Percentiles rank a stretch among this genome's conserved stretches.
Conservation (phyloP, 2,329 filamentous ascomycete genomes). For the Pseudopyrenochaeta lycopersici region DNA sequence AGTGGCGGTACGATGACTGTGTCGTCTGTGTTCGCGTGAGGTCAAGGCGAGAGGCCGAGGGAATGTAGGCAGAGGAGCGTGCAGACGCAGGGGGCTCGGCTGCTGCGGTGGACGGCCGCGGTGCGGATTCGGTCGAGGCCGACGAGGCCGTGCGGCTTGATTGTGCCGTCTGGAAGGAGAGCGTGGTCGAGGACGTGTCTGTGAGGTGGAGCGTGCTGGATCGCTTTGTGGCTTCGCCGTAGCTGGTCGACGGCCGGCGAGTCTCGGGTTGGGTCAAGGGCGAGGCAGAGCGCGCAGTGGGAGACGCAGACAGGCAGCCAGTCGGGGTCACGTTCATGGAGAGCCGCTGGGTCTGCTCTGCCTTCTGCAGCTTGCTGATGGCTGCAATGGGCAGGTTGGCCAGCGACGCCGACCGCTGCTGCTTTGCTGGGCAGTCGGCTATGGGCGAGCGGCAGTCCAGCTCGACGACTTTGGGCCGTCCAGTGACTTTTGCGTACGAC, state of each 20-base stretch:
- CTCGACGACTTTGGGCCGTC: slow-evolving; percentile 50
- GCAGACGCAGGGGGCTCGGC: slow-evolving; percentile 19
- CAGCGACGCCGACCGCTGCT: slow-evolving; percentile 46
- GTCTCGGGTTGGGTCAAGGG: slow-evolving; percentile 30
- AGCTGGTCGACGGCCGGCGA: slow-evolving; percentile 40
- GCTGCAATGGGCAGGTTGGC: slow-evolving; percentile 41
- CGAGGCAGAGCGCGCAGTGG: slow-evolving; percentile 32
- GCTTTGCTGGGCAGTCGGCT: slow-evolving; percentile 23
- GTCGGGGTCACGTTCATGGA: slow-evolving; percentile 34
- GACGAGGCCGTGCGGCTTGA: slow-evolving; percentile 39
- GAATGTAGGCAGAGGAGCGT: slow-evolving; percentile 40
- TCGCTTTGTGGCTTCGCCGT: slow-evolving; percentile 34
- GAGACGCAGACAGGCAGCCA: slow-evolving; percentile 9
- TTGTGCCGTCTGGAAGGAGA: slow-evolving; percentile 32
- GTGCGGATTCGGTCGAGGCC: slow-evolving; percentile 23
- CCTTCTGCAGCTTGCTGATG: slow-evolving; percentile 38
- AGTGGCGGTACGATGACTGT: slow-evolving; percentile 28
- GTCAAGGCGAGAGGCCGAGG: slow-evolving; percentile 22
- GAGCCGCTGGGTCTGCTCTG: slow-evolving; percentile 34
- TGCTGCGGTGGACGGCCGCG: slow-evolving; percentile 33
- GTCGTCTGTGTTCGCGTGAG: slow-evolving; percentile 26
- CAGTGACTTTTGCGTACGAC: slow-evolving; percentile 45
- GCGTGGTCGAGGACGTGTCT: slow-evolving; percentile 31
- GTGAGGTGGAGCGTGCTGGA: slow-evolving; percentile 25
- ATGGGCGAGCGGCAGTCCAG: slow-evolving; percentile 34